phyloP scores from a whole-genome alignment of 345 rosid genomes.

The Rhodomyrtus tomentosa region DNA sequence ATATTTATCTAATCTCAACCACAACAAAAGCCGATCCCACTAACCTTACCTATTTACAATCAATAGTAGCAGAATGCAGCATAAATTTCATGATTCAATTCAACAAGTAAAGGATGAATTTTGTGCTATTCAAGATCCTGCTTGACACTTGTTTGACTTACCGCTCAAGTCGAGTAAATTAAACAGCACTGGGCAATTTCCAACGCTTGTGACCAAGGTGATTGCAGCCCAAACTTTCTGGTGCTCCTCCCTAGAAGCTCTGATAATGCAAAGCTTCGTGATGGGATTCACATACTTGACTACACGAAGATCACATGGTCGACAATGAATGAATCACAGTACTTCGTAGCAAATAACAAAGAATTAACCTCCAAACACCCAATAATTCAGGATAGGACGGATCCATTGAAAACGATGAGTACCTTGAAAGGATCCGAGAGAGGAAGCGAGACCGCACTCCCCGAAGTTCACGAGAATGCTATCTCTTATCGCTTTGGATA shows the following conservation, averaged over 20 bases:
- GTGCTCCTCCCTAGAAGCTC: too few species aligned
- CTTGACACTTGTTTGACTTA: too few species aligned
- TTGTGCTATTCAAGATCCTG: too few species aligned
- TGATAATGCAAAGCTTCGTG: too few species aligned
- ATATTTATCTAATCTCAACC: not conserved
- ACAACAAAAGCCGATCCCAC: too few species aligned
- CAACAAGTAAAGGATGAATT: too few species aligned
- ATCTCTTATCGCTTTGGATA: too few species aligned
- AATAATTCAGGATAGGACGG: not conserved
- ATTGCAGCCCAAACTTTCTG: too few species aligned
- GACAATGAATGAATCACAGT: not conserved
- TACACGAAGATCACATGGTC: not conserved
- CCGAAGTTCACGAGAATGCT: conserved; percentile 61
- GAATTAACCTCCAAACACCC: not conserved
- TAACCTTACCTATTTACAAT: too few species aligned
- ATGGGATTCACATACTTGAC: conserved; percentile 70
- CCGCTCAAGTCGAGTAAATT: too few species aligned
- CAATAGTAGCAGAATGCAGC: not conserved
- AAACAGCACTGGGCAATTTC: too few species aligned
- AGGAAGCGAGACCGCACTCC: conserved; percentile 66
- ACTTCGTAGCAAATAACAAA: not conserved
- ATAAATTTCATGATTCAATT: not conserved
- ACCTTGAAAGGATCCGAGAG: conserved; percentile 56
- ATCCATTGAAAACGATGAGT: not conserved
- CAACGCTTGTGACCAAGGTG: too few species aligned